Percentiles rank a stretch among this genome's conserved stretches.
These are phyloP conservation scores for Lactuca saligna DNA, from an alignment of 129 eudicot species.

Conservation along the genomic window DNA sequence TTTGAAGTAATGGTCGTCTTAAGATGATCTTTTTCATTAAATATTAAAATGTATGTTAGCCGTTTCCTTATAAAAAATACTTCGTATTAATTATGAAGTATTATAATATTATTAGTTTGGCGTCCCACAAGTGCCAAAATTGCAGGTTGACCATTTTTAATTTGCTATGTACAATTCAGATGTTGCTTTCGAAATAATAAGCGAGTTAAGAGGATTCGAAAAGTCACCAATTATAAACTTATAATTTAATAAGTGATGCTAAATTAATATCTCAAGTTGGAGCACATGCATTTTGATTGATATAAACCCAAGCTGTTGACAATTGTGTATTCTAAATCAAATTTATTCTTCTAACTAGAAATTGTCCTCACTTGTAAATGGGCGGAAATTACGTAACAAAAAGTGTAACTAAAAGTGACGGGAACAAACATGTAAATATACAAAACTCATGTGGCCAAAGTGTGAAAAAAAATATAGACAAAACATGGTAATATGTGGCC, in stretches of 20 bases:
- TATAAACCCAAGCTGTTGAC: background rate
- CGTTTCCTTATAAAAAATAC: too few species aligned
- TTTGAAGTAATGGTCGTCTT: background rate
- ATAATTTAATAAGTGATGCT: background rate
- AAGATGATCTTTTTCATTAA: background rate
- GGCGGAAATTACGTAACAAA: too few species aligned
- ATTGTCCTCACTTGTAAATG: too few species aligned
- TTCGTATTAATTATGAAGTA: background rate
- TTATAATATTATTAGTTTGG: background rate
- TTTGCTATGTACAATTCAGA: background rate
- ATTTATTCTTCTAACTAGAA: too few species aligned
- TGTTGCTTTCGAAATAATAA: slow-evolving; percentile 6
- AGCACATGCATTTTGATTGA: too few species aligned
- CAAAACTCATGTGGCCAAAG: too few species aligned
- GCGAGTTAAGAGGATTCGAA: background rate
- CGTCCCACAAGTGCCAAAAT: background rate
- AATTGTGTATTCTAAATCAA: background rate
- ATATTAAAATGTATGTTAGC: background rate
- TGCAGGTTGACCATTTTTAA: background rate
- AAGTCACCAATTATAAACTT: too few species aligned
- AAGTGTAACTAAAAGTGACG: too few species aligned
- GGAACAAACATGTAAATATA: too few species aligned
- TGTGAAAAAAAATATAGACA: too few species aligned
- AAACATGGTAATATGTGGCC: too few species aligned
- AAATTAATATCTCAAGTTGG: background rate